phyloP scores from a whole-genome alignment of 352 stramenopile species.

The Globisporangium apiculatum region DNA sequence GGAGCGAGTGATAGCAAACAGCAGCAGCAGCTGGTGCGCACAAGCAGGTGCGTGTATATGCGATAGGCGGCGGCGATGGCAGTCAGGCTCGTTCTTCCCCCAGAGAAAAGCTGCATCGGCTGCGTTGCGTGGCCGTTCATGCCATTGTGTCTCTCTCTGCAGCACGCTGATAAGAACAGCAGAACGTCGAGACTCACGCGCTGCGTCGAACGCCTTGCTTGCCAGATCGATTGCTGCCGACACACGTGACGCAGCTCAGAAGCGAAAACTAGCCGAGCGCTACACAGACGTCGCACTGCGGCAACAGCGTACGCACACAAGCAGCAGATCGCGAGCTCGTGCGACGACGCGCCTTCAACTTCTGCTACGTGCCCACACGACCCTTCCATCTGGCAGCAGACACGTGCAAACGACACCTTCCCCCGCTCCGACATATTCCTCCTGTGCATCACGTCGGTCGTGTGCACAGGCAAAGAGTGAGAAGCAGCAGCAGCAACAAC shows the following conservation, averaged over 20 bases:
- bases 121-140: too few relatives aligned
- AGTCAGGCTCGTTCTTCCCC: too few relatives aligned
- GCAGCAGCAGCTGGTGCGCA: not conserved
- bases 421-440: too few relatives aligned
- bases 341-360: not conserved
- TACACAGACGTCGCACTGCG: not conserved
- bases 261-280: not conserved
- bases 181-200: not conserved
- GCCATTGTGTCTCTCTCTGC: too few relatives aligned
- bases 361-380: not conserved
- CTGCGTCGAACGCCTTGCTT: too few relatives aligned
- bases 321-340: not conserved
- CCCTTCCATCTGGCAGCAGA: not conserved
- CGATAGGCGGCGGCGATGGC: not conserved
- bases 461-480: too few relatives aligned
- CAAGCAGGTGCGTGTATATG: conserved; percentile 3
- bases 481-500: too few relatives aligned
- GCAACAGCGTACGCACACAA: not conserved
- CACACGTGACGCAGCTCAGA: not conserved
- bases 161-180: not conserved
- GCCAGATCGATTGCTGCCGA: too few relatives aligned
- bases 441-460: too few relatives aligned
- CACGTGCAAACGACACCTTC: not conserved
- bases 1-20: not conserved
- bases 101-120: too few relatives aligned